Evolutionary conservation across 202 grass and related monocot genomes (phyloP), one percentile per base, ranked within the genome.

Genomic region (Brachypodium distachyon): DNA sequence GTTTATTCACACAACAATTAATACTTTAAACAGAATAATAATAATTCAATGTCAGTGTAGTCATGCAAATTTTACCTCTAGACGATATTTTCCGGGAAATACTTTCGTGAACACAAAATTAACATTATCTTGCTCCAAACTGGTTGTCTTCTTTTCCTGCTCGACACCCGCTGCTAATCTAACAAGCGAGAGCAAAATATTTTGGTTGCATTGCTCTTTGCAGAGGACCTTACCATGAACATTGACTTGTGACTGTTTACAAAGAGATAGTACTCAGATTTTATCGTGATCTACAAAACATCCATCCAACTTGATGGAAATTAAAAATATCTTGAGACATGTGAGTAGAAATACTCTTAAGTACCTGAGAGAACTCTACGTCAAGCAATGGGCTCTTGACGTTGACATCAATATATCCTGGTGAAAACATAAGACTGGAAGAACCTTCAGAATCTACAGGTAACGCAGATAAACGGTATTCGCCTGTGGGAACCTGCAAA

Each of bases 61-160:
- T 38, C 10, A 54, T 28, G 52, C 77, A 80, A 70, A 6, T 44
- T 72, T 83, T 90, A 96, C 92, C 92, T 95, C 85, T 37, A 95
- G 79, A 73, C 38, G 86, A 84, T 96, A 99, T 79, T 95, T 99
- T 85, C 96, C 96, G 31, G 96, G 96, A 85, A 99, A 92, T 73
- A 99, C 90, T 82, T 99, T 95, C 11, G 61, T 67, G 76, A 95
- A 95, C 55, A 82, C 48, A 85, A 99, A 99, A 78, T 87, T 78
- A 63, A 59, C 50, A 83, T 81, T 84, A 66, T 95, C 89, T 62
- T 87, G 81, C 36, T 74, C 82, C 87, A 95, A 85, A 51, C 67
- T 79, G 73, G 75, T 57, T 12, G 79, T 87, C 77, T 49, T 89
- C 66, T 63, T 95, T 84, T 99, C 91, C 71, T 92, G 76, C 51